These are phyloP conservation scores for Hypoxylon intermedium DNA, from an alignment of 495 filamentous ascomycete species.

Conservation along the genomic window DNA sequence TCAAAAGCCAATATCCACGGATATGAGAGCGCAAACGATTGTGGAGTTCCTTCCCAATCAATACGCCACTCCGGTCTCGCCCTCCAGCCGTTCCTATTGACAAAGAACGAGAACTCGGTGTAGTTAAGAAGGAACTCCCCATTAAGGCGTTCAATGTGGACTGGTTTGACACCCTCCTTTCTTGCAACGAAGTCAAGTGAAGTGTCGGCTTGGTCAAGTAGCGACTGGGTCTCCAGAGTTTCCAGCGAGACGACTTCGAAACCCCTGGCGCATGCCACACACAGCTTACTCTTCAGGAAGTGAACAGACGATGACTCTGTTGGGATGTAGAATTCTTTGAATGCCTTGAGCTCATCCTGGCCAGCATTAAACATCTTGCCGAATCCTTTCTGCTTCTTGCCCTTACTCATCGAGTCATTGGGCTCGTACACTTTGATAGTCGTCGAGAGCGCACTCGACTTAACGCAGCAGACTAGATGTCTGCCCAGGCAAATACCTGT, in stretches of 20 bases:
- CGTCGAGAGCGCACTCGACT: constrained; percentile 84
- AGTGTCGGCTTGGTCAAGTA: constrained; percentile 97
- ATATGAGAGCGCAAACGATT: constrained; percentile 88
- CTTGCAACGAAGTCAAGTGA: constrained; percentile 94
- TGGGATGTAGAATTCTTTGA: constrained; percentile 99
- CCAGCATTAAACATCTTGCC: constrained; percentile 93
- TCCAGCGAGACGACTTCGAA: constrained; percentile 98
- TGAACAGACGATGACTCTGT: constrained; percentile 96
- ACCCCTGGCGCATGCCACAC: constrained; percentile 91
- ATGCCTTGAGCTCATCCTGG: constrained; percentile 92
- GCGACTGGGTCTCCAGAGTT: constrained; percentile 94
- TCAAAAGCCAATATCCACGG: constrained; percentile 98
- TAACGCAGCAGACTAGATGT: constrained; percentile 94
- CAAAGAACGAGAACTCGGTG: constrained; percentile 97
- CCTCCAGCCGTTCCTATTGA: constrained; percentile 98
- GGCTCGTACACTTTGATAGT: constrained; percentile 99
- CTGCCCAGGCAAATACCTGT: constrained; percentile 92
- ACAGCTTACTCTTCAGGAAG: constrained; percentile 95
- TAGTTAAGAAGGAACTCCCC: constrained; percentile 98
- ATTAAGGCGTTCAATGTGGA: constrained; percentile 95
- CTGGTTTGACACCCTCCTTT: constrained; percentile 92
- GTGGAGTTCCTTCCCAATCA: constrained; percentile 93
- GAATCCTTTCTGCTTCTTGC: constrained; percentile 89
- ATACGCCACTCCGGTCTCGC: constrained; percentile 96
- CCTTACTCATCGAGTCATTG: constrained; percentile 85